Percentiles rank a stretch among this genome's conserved stretches.
Evolutionary conservation across 331 rosid species (phyloP).

Genomic region (Quercus lobata): DNA sequence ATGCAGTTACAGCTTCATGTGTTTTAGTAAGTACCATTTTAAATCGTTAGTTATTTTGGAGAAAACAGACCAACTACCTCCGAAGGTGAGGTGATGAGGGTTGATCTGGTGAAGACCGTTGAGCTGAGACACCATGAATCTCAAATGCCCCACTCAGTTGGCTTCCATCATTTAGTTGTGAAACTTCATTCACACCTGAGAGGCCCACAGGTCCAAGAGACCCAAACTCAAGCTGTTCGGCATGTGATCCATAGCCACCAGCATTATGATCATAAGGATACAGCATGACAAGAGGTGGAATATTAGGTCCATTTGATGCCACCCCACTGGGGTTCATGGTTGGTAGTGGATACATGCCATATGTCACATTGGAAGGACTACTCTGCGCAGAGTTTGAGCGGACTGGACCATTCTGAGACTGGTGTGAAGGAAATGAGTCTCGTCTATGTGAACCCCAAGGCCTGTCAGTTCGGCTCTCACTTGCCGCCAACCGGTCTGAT

Average conservation of each 20-base stretch:
- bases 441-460: constrained; percentile 81
- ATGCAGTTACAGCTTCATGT: neutral
- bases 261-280: constrained; percentile 76
- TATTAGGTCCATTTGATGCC: constrained; percentile 81
- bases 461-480: constrained; percentile 74
- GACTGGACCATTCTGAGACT: constrained; percentile 75
- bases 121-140: constrained; percentile 62
- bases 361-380: constrained; percentile 63
- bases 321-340: constrained; percentile 65
- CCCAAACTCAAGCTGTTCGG: constrained; percentile 93
- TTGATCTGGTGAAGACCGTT: constrained; percentile 74
- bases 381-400: constrained; percentile 52
- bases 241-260: constrained; percentile 46
- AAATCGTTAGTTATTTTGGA: neutral
- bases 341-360: constrained; percentile 70
- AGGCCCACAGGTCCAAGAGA: constrained; percentile 82
- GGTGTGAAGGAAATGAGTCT: constrained; percentile 50
- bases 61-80: constrained; percentile 45
- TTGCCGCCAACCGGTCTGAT: constrained; percentile 57
- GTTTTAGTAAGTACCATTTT: neutral
- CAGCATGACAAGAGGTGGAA: constrained; percentile 84
- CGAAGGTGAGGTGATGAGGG: constrained; percentile 83
- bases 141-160: constrained; percentile 54
- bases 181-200: constrained; percentile 50
- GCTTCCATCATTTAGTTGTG: constrained; percentile 63